Evolutionary conservation across 345 rosid genomes (phyloP), one percentile per base, ranked within the genome.

Genomic region (Syzygium aqueum): DNA sequence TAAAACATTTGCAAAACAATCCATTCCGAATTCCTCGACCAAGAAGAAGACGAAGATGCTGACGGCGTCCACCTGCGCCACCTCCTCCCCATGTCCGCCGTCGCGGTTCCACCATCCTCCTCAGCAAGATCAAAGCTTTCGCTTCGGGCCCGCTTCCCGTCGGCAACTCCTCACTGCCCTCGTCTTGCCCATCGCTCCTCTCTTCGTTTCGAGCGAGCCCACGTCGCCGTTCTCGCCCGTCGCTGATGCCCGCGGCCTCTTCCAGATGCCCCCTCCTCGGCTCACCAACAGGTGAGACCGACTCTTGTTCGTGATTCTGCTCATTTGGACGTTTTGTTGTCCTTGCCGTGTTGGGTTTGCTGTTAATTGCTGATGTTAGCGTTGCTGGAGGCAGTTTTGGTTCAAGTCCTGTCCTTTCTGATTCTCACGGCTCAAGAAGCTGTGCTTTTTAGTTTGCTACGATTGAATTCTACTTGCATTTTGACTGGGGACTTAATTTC

Each of bases 251-350:
- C 96, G 94, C 46, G 96, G 96, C 86, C 96, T 94, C 89, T 92
- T 94, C 85, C 95, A 90, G 89, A 94, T 94, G 96, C 96, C 96
- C 28, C 95, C 96, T 9, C 14, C 88, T 88, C 91, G 94, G 67
- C 96, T 94, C 88, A 87, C 73, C 89, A 94, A 94, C 85, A 87
- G 93, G 96, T 94, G 90, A 85, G 84, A 19, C 52, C 65, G 73
- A 27, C 28, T 40, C 22, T 37, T 49, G 43, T 13, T 11, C 13
- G 5, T 13, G 33, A 52, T 28, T 84, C 87, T 37, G 82, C 46
- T n/a, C 23, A 2, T 73, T n/a, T 2, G 16, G 1, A 73, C 80
- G 1, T 33, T 16, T 16, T 73, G 9, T 0, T 2, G 49, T 0
- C 19, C 80, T 33, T 21, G 80, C 80, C 14, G 80, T 0, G 80